Evolutionary conservation across 2,329 filamentous ascomycete species (phyloP), one percentile per base, ranked within the genome.

Genomic region (Xylaria multiplex): DNA sequence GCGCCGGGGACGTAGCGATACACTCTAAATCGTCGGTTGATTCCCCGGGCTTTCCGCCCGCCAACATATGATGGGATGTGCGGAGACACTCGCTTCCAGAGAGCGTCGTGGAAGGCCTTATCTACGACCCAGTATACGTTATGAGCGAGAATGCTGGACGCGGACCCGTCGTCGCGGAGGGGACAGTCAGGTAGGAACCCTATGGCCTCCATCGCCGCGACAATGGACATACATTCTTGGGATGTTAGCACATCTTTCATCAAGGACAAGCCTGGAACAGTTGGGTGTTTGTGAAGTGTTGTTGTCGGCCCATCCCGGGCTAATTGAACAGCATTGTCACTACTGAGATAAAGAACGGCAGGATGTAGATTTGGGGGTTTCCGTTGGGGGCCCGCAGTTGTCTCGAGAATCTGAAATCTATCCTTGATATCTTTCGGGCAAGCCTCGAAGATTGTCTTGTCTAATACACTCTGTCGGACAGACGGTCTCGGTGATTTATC

Each of bases 1-100:
- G 90, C 90, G 0, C 90, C 90, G 1, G 90, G 89, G 0, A 92
- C 89, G 65, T 92, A 92, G 71, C 90, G 83, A 69, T 92, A 92
- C 0, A 92, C 89, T 19, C 90, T 83, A 79, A 92, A 92, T 6
- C 90, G 84, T 1, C 90, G 82, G 71, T 92, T 92, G 62, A 92
- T 80, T 0, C 90, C 89, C 4, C 89, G 81, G 0, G 86, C 88
- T 24, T 80, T 75, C 42, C 85, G 85, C 0, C 89, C 89, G 14
- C 82, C 82, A 1, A 90, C 79, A 0, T 78, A 77, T 0, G 79
- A 74, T 0, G 90, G 68, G 40, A 70, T 67, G 45, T 64, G 53
- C 3, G 64, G 60, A 13, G 60, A 49, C 3, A 70, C 68, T 19
- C 68, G 52, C n/a, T 46, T 54, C 68, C 68, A 70, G 2, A 70